phyloP scores from a whole-genome alignment of 345 rosid species.

The Hibiscus tridactylites region DNA sequence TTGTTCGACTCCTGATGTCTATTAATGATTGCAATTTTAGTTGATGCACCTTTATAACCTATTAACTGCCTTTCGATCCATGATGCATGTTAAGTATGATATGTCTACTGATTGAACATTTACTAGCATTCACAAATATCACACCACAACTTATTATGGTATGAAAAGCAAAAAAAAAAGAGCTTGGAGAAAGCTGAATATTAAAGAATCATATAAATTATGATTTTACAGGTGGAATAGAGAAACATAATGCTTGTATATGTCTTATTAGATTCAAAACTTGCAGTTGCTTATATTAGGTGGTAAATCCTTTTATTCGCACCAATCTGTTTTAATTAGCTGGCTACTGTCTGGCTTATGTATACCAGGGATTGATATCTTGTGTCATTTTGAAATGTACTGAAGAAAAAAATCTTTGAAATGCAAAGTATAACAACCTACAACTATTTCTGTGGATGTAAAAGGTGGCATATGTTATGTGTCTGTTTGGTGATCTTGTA shows the following conservation, averaged over 20 bases:
- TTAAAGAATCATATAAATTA: not conserved
- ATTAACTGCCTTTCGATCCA: not conserved
- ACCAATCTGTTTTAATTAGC: not conserved
- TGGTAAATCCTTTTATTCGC: not conserved
- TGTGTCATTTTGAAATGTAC: not conserved
- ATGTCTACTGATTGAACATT: not conserved
- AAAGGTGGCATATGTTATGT: not conserved
- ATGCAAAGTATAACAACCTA: not conserved
- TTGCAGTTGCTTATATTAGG: not conserved
- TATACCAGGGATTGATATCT: not conserved
- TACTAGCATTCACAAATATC: not conserved
- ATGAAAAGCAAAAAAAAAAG: not conserved
- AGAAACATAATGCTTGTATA: not conserved
- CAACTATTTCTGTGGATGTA: not conserved
- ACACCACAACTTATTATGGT: not conserved
- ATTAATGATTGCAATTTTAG: not conserved
- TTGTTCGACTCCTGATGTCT: not conserved
- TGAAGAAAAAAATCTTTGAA: not conserved
- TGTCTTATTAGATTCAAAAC: not conserved
- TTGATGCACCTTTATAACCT: not conserved
- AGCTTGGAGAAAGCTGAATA: not conserved
- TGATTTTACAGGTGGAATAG: not conserved
- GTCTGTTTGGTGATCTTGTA: not conserved
- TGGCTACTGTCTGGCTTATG: not conserved
- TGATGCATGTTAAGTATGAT: not conserved